Conservation (phyloP, 202 grass and related monocot species). For the Bolboschoenoplectus hybrid region DNA sequence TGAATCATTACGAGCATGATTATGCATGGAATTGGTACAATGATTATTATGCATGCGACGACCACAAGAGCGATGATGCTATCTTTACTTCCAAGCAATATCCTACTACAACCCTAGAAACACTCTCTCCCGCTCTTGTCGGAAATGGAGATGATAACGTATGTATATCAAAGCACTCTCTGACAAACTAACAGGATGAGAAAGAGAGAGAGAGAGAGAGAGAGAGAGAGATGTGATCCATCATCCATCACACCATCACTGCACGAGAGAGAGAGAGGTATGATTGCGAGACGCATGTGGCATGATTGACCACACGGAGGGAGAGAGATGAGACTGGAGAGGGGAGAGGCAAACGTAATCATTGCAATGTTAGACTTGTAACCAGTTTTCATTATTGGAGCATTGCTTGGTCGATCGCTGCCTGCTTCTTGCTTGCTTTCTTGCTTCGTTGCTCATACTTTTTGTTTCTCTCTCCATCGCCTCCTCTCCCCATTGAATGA, state of each 20-base stretch:
- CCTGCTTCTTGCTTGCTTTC: not conserved
- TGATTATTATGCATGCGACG: conserved; percentile 41
- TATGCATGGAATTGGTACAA: conserved; percentile 39
- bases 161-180: not conserved
- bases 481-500: not conserved
- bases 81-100: conserved; percentile 40
- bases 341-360: conserved; percentile 16
- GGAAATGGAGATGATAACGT: conserved; percentile 24
- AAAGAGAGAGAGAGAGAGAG: not conserved
- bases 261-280: conserved; percentile 21
- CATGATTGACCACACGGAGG: conserved; percentile 43
- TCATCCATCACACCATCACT: conserved; percentile 31
- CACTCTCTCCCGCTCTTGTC: conserved; percentile 4
- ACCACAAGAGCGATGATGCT: not conserved
- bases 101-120: conserved; percentile 7
- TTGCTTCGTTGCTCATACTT: not conserved
- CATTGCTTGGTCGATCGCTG: not conserved
- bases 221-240: conserved; percentile 27
- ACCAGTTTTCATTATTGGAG: conserved; percentile 37
- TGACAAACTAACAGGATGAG: conserved; percentile 24
- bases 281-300: conserved; percentile 43
- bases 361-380: conserved; percentile 41
- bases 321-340: conserved; percentile 31
- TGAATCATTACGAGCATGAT: conserved; percentile 39
- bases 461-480: conserved; percentile 1